Conservation (phyloP, 2,329 filamentous ascomycete genomes). For the Pyricularia sp. region DNA sequence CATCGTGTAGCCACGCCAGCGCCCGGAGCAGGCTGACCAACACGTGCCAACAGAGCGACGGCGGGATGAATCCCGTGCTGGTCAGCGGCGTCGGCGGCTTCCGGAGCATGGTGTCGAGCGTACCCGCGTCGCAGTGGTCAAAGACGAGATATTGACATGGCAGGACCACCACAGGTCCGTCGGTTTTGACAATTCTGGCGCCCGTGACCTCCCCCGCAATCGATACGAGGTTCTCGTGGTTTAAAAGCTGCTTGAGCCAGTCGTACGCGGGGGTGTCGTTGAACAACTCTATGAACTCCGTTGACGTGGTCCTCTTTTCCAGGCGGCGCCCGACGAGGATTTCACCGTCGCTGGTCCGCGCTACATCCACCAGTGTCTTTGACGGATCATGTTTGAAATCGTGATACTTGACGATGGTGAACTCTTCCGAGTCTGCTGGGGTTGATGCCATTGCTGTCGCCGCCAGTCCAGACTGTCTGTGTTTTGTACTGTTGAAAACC, state of each 20-base stretch:
- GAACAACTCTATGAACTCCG: constrained; percentile 14
- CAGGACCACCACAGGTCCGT: too few species aligned
- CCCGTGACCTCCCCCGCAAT: constrained; percentile 20
- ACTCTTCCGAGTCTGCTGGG: not conserved
- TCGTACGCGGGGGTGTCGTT: constrained; percentile 17
- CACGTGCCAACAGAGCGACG: constrained; percentile 48
- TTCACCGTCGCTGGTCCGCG: constrained; percentile 18
- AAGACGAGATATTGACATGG: constrained; percentile 28
- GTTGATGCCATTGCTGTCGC: not conserved
- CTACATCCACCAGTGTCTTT: constrained; percentile 17
- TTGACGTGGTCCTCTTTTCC: constrained; percentile 10
- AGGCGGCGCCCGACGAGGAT: constrained; percentile 22
- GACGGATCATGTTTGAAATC: constrained; percentile 8
- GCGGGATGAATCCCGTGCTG: constrained; percentile 30
- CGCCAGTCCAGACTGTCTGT: not conserved
- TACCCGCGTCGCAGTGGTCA: constrained; percentile 44
- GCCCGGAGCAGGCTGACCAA: constrained; percentile 35
- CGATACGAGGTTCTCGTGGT: constrained; percentile 40
- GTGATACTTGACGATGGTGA: constrained; percentile 18
- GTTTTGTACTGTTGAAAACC: not conserved
- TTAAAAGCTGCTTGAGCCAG: constrained; percentile 27
- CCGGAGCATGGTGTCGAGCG: constrained; percentile 28
- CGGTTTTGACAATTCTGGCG: not conserved
- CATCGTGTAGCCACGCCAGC: constrained; percentile 43
- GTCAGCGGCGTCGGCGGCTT: constrained; percentile 12